phyloP scores from a whole-genome alignment of 352 stramenopile genomes.

The Phytopythium ostracodes region DNA sequence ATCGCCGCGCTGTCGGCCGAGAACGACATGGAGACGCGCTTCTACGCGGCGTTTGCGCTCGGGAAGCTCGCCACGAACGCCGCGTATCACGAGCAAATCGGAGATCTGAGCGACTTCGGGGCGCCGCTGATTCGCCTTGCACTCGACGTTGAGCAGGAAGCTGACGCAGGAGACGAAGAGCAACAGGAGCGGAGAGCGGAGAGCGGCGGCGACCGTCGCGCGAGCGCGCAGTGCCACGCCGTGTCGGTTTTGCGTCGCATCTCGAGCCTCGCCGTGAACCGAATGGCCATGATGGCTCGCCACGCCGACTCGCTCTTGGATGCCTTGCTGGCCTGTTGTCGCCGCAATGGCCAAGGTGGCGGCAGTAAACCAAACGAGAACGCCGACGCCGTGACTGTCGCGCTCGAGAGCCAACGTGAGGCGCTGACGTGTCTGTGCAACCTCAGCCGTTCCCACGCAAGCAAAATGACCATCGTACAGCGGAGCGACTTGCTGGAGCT shows the following conservation, averaged over 20 bases:
- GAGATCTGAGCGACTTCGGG: constrained; percentile 42
- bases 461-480: constrained; percentile 70
- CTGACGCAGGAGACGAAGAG: not conserved
- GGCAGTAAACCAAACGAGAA: not conserved
- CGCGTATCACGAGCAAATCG: constrained; percentile 61
- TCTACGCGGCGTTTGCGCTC: constrained; percentile 91
- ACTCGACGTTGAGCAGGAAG: constrained; percentile 35
- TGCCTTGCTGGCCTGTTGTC: constrained; percentile 36
- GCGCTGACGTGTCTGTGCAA: constrained; percentile 86
- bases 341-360: constrained; percentile 10
- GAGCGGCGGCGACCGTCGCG: constrained; percentile 13
- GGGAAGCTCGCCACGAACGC: constrained; percentile 91
- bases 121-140: constrained; percentile 51
- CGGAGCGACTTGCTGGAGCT: constrained; percentile 36
- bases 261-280: constrained; percentile 74
- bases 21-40: constrained; percentile 89
- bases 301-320: constrained; percentile 54
- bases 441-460: constrained; percentile 71
- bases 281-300: constrained; percentile 70
- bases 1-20: constrained; percentile 50
- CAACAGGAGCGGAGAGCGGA: not conserved
- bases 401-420: constrained; percentile 89
- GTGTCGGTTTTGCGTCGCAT: constrained; percentile 89
- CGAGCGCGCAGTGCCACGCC: constrained; percentile 85
- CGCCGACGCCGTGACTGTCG: constrained; percentile 19